phyloP scores from a whole-genome alignment of 1,284 basidiomycete genomes.

The Trichosporon faecale region DNA sequence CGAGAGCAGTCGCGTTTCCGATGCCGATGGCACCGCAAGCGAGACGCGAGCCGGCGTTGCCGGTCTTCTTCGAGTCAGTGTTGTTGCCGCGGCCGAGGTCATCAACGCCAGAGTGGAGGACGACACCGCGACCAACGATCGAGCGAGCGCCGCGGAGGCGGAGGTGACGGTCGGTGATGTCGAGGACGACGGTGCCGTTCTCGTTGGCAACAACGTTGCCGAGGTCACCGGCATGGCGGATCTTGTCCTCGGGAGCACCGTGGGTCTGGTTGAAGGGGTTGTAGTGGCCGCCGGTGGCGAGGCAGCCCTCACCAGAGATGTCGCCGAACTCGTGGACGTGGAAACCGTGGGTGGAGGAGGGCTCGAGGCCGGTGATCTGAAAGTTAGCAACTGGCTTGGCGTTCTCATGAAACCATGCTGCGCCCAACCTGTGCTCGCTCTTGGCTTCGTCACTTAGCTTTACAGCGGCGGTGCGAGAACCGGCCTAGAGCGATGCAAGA shows the following conservation, averaged over 20 bases:
- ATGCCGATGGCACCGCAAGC: slow-evolving; percentile 20
- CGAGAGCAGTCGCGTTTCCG: not conserved
- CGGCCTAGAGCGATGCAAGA: too few relatives aligned
- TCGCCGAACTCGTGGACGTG: slow-evolving; percentile 22
- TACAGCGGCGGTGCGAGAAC: not conserved
- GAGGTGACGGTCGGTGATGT: slow-evolving; percentile 1
- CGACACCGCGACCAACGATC: slow-evolving; percentile 19
- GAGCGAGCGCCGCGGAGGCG: slow-evolving; percentile 15
- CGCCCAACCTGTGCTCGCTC: not conserved
- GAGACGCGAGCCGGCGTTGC: slow-evolving; percentile 23
- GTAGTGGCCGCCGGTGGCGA: slow-evolving; percentile 17
- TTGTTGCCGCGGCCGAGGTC: slow-evolving; percentile 20
- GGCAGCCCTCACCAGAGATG: slow-evolving; percentile 15
- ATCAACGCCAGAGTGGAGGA: slow-evolving; percentile 22
- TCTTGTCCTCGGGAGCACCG: slow-evolving; percentile 17
- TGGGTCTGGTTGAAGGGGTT: slow-evolving; percentile 23
- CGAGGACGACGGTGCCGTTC: slow-evolving; percentile 35
- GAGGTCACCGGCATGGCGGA: slow-evolving; percentile 26
- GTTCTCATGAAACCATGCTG: not conserved
- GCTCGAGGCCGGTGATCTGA: slow-evolving; percentile 17
- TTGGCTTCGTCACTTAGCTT: not conserved
- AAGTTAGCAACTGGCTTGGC: slow-evolving; percentile 2
- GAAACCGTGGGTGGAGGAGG: slow-evolving; percentile 21
- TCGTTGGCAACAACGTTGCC: slow-evolving; percentile 22
- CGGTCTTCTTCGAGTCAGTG: slow-evolving; percentile 21